phyloP scores from a whole-genome alignment of 2,329 filamentous ascomycete species.

The Botrytis hyacinthi region DNA sequence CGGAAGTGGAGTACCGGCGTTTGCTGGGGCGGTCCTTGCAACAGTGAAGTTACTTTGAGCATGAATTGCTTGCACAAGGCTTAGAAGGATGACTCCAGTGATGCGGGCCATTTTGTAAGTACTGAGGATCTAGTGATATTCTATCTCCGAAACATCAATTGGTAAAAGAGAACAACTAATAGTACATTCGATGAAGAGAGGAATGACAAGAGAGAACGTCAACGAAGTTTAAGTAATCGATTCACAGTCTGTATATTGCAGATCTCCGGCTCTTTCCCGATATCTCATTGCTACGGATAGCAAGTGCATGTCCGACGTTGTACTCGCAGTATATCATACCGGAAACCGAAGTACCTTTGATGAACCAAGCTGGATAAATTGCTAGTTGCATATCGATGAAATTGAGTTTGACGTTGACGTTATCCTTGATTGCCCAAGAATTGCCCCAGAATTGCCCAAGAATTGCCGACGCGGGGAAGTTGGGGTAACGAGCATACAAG shows the following conservation, averaged over 20 bases:
- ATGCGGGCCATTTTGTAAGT: conserved; percentile 1
- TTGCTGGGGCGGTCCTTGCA: conserved; percentile 22
- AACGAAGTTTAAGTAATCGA: conserved; percentile 7
- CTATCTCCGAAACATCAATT: not conserved
- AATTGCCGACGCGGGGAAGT: not conserved
- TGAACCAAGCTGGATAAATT: not conserved
- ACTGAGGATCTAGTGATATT: not conserved
- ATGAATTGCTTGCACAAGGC: conserved; percentile 8
- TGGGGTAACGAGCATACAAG: not conserved
- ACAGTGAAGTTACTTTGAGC: conserved; percentile 17
- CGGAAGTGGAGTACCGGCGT: conserved; percentile 35
- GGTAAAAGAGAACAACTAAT: not conserved
- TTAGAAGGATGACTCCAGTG: conserved; percentile 1
- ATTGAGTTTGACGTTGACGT: not conserved
- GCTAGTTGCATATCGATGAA: not conserved
- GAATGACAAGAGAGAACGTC: not conserved
- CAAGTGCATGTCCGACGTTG: conserved; percentile 10
- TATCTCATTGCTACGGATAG: conserved; percentile 16
- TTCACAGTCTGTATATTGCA: not conserved
- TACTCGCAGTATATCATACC: conserved; percentile 14
- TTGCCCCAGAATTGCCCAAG: not conserved
- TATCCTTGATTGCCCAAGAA: not conserved
- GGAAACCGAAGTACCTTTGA: not conserved
- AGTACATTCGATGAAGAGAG: not conserved
- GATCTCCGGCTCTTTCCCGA: not conserved